Evolutionary conservation across 1,284 basidiomycete genomes (phyloP), one percentile per base, ranked within the genome.

Genomic region (Marasmius sp.): DNA sequence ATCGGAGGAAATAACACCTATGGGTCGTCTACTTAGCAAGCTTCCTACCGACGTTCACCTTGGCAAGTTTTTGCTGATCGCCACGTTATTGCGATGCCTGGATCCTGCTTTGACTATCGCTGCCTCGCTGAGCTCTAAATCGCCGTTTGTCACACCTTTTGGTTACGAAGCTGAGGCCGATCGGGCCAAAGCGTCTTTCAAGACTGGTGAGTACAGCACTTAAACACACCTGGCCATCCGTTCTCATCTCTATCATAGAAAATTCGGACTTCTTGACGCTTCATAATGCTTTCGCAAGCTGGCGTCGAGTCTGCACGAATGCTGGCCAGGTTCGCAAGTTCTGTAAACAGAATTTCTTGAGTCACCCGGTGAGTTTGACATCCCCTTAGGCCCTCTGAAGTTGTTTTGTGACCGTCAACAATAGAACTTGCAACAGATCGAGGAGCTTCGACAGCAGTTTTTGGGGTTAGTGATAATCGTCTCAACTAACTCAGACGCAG

Each of bases 231-330:
- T 20, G 22, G 8, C 27, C 45, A 6, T 22, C 36, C 6, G 7
- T 16, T 39, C 22, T 16, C 12, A 20, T 61, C 27, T 59, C 14
- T 18, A 2, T 56, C 57, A 14, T 67, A 94, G 95, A 94, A 64
- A 93, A 97, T 74, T 96, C 92, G n/a, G 97, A 99, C 74, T 99
- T 99, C 73, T 71, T 98, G 65, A 97, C 96, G 0, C 86, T 97
- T 49, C 94, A 95, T 70, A 92, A 95, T 67, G 95, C 92, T 0
- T 99, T 96, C 75, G 79, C 87, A 9, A 89, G 87, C 64, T 99
- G 97, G 95, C 83, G 95, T 18, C 82, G 85, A 61, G 91, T 90
- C n/a, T 91, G 85, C 20, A 80, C 82, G 9, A 94, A 92, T 68
- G 74, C 80, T 14, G 77, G 75, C 58, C 81, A 81, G 67, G 85